A percentile compares a stretch with the other conserved stretches of the same genome.
phyloP scores from a whole-genome alignment of 768 basidiomycete species.

The Naganishia friedmannii region DNA sequence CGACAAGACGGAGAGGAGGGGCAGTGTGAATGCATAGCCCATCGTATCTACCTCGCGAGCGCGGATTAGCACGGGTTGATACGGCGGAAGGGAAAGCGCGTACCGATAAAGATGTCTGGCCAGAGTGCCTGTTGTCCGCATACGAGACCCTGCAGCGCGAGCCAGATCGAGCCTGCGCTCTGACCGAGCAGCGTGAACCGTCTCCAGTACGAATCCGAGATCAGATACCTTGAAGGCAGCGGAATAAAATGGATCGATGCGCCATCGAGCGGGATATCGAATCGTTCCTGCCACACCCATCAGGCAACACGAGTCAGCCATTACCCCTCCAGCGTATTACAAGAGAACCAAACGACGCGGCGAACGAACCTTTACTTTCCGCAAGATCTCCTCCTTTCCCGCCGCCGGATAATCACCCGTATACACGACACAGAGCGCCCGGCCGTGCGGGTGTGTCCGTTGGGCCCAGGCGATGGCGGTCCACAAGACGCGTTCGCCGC shows the following conservation, averaged over 20 bases:
- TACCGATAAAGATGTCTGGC: conserved; percentile 89
- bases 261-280: conserved; percentile 71
- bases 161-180: conserved; percentile 77
- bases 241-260: conserved; percentile 73
- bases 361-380: conserved; percentile 68
- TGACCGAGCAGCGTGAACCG: conserved; percentile 91
- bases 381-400: conserved; percentile 73
- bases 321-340: too few relatives aligned
- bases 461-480: conserved; percentile 78
- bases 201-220: conserved; percentile 80
- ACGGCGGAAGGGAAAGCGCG: conserved; percentile 34
- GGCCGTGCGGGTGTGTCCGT: conserved; percentile 59
- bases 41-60: conserved; percentile 69
- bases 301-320: background rate
- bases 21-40: conserved; percentile 95
- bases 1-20: conserved; percentile 65
- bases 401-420: conserved; percentile 74
- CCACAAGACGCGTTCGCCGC: conserved; percentile 94
- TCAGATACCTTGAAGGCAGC: conserved; percentile 64
- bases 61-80: conserved; percentile 20
- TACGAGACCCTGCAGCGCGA: conserved; percentile 76
- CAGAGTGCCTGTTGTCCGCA: conserved; percentile 57
- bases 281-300: conserved; percentile 62
- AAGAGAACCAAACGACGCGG: conserved; percentile 1
- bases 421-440: conserved; percentile 72